Conservation (phyloP, 2,329 filamentous ascomycete species). For the Fusarium staphyleae region DNA sequence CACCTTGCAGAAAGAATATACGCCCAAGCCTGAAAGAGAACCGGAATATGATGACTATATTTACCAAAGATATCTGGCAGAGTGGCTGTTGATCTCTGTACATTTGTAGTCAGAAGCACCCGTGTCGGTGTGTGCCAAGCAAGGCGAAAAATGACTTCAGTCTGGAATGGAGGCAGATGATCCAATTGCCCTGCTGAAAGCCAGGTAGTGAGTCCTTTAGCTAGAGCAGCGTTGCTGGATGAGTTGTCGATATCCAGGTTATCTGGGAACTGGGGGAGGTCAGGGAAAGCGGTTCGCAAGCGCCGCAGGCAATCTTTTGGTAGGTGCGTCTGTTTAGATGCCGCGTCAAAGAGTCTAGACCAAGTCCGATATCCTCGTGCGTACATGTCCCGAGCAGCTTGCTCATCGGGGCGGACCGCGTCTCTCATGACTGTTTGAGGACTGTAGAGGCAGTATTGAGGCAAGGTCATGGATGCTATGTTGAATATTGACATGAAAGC, state of each 20-base stretch:
- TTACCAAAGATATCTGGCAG: constrained; percentile 7
- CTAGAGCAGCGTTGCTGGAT: neutral
- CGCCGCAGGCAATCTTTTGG: neutral
- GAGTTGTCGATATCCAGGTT: constrained; percentile 2
- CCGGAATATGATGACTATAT: constrained; percentile 8
- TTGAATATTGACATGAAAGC: too few relatives aligned
- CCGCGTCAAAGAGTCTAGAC: neutral
- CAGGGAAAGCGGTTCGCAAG: constrained; percentile 7
- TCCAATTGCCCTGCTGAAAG: neutral
- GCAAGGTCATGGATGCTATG: too few relatives aligned
- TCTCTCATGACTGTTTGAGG: constrained; percentile 1
- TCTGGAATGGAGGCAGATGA: constrained; percentile 11
- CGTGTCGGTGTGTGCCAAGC: constrained; percentile 7
- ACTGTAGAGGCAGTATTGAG: too few relatives aligned
- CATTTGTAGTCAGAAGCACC: constrained; percentile 8
- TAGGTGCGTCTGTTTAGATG: neutral
- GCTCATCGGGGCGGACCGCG: constrained; percentile 7
- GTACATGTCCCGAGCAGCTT: constrained; percentile 5
- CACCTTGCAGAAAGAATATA: constrained; percentile 10
- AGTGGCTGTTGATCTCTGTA: neutral
- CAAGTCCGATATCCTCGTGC: constrained; percentile 13
- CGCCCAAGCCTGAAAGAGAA: constrained; percentile 15
- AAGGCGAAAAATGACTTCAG: constrained; percentile 3
- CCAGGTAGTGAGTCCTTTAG: constrained; percentile 12
- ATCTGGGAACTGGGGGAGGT: constrained; percentile 10